Conservation (phyloP, 352 stramenopile species). For the Globisporangium yorkense region DNA sequence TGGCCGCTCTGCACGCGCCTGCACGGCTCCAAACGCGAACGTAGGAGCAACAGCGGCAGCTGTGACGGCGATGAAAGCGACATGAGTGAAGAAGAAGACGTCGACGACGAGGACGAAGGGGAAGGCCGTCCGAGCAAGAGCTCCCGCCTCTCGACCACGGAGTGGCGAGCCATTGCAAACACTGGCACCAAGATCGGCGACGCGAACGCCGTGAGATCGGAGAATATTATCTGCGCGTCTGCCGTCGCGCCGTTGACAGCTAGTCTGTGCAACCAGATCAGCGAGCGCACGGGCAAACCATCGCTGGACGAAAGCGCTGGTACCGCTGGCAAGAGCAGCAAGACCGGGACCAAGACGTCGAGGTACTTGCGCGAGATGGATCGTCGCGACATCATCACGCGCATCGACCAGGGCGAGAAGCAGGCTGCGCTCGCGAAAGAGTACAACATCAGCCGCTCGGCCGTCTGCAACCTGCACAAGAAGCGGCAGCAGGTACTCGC, state of each 20-base stretch:
- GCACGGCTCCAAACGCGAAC: not conserved
- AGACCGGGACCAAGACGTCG: constrained; percentile 24
- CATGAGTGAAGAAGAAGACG: constrained; percentile 19
- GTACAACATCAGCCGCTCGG: constrained; percentile 46
- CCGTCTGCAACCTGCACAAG: constrained; percentile 63
- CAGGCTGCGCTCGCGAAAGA: constrained; percentile 55
- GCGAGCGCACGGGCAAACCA: not conserved
- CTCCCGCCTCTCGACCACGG: not conserved
- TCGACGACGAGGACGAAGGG: constrained; percentile 17
- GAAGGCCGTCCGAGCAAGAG: constrained; percentile 24
- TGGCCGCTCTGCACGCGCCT: not conserved
- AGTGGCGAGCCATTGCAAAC: not conserved
- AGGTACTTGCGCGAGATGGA: constrained; percentile 59
- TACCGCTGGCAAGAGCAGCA: not conserved
- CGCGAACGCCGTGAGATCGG: not conserved
- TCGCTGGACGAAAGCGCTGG: too few relatives aligned
- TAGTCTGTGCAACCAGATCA: not conserved
- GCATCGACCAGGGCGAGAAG: constrained; percentile 52
- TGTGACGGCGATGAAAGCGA: not conserved
- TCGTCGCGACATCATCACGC: constrained; percentile 40
- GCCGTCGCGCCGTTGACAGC: not conserved
- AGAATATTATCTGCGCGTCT: not conserved
- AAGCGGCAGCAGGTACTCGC: constrained; percentile 39
- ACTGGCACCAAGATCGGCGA: not conserved
- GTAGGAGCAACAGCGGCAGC: constrained; percentile 1